phyloP scores from a whole-genome alignment of 1,139 yeast species.

The Saccharomyces hybrid region DNA sequence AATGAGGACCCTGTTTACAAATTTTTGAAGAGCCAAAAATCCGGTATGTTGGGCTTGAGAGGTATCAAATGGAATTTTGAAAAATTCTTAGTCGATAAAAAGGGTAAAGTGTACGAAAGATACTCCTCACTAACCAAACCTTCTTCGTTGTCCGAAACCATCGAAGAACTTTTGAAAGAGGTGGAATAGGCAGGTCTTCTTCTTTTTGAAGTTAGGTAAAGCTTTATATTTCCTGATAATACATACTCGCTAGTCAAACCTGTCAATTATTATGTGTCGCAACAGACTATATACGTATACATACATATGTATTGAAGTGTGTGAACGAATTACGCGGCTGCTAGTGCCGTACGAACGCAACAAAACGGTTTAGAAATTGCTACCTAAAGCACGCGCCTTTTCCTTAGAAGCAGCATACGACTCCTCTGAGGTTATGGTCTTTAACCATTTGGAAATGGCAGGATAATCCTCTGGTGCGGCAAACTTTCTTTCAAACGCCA shows the following conservation, averaged over 20 bases:
- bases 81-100: slow-evolving; percentile 40
- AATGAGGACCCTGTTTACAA: slow-evolving; percentile 64
- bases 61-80: slow-evolving; percentile 49
- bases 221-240: not conserved
- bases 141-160: slow-evolving; percentile 39
- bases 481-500: slow-evolving; percentile 15
- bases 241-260: not conserved
- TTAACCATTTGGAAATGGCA: slow-evolving; percentile 14
- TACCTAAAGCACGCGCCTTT: slow-evolving; percentile 4
- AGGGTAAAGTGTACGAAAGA: slow-evolving; percentile 61
- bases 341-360: not conserved
- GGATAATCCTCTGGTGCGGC: slow-evolving; percentile 17
- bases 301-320: not conserved
- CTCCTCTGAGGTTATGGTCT: slow-evolving; percentile 9
- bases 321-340: not conserved
- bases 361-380: not conserved
- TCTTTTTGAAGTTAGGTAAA: not conserved
- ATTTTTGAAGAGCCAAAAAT: slow-evolving; percentile 55
- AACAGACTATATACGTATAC: not conserved
- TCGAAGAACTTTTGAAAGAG: slow-evolving; percentile 37
- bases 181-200: not conserved
- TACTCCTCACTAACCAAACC: slow-evolving; percentile 64
- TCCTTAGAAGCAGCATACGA: slow-evolving; percentile 10
- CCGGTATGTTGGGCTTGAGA: slow-evolving; percentile 52
- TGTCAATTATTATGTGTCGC: not conserved